Conservation (phyloP, 305 asterid species). For the Fraxinus paxiana region DNA sequence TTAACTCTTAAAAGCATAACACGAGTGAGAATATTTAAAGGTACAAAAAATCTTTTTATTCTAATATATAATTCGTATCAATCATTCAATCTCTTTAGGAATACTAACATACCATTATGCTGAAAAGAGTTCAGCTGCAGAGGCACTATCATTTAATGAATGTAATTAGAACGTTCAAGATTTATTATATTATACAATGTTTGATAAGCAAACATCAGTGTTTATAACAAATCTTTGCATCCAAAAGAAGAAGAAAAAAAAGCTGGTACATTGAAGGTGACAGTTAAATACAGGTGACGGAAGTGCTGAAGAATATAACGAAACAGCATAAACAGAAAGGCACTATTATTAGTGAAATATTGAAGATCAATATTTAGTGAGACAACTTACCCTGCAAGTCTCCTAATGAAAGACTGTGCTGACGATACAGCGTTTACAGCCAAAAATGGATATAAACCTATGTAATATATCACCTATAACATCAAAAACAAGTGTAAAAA, state of each 20-base stretch:
- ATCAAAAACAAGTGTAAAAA: constrained; percentile 18
- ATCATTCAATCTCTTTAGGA: not conserved
- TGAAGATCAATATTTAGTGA: not conserved
- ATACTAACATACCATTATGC: not conserved
- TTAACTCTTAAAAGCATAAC: not conserved
- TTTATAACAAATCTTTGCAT: not conserved
- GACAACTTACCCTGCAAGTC: constrained; percentile 42
- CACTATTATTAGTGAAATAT: not conserved
- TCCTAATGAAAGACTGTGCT: constrained; percentile 54
- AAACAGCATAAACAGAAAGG: not conserved
- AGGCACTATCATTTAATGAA: not conserved
- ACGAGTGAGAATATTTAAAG: not conserved
- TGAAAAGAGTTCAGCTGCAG: not conserved
- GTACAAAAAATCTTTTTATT: not conserved
- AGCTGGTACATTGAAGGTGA: not conserved
- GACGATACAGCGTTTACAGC: constrained; percentile 56
- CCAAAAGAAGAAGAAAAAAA: not conserved
- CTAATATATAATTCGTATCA: not conserved
- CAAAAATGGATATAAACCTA: constrained; percentile 79
- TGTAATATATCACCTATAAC: constrained; percentile 54
- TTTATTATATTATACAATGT: not conserved
- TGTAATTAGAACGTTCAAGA: not conserved
- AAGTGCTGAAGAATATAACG: not conserved
- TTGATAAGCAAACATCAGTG: not conserved
- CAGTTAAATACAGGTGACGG: not conserved